Evolutionary conservation across 1,139 yeast species (phyloP), one percentile per base, ranked within the genome.

Genomic region (Meyerozyma carpophila): DNA sequence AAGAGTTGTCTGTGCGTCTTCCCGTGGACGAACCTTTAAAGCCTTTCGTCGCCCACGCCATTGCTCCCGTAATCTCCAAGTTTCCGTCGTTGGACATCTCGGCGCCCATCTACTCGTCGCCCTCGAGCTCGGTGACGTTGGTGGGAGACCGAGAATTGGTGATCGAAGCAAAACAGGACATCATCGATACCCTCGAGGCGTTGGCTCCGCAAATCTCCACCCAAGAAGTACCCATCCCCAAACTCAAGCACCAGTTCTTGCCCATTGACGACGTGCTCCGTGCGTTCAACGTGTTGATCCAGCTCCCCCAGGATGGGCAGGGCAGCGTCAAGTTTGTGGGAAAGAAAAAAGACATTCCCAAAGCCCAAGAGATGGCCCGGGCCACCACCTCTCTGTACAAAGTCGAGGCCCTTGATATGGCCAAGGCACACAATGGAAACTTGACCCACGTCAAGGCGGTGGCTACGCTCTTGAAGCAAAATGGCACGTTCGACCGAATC

Each of bases 341-440:
- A 47, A 75, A 76, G 43, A 66, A 70, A 48, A 60, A 68, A 29
- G 75, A 77, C 45, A 75, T 90, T 44, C 56, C 73, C 14, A 65
- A 66, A 20, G 96, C 96, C 29, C 74, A 84, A 52, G 75, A 75
- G 75, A 63, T 66, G 66, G 63, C 79, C 66, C 68, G 62, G 77
- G 76, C 58, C 59, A 72, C 42, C 70, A 77, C 73, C 58, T 75
- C 63, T 36, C 72, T 68, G 52, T 73, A 63, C 58, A 70, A 67
- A 53, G 81, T 85, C 40, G 90, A 85, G 54, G 68, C 80, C 21
- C 73, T 91, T 58, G 95, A 88, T 55, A 82, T 91, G 68, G 81
- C 94, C 21, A 83, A 79, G 62, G 95, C 97, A 34, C 96, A 91
- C 62, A 87, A 88, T 56, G 88, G 87, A 55, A 82, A 86, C 57